These are phyloP conservation scores for Salix purpurea DNA, from an alignment of 345 rosid species.

Conservation along the genomic window DNA sequence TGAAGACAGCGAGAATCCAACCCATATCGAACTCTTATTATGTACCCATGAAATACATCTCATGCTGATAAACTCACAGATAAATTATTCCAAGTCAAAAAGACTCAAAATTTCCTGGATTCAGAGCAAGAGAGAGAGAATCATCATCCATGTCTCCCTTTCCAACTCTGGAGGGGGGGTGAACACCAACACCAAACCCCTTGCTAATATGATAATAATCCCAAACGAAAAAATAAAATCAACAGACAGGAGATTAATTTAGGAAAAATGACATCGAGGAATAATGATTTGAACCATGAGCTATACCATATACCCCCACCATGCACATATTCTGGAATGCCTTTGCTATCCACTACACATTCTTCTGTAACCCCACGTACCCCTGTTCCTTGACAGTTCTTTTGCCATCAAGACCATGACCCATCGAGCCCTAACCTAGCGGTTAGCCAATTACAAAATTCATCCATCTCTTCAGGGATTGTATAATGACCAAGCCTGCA, in stretches of 20 bases:
- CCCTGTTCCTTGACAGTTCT: background rate
- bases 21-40: constrained; percentile 12
- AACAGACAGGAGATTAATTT: background rate
- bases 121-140: too few species aligned
- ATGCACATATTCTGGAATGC: background rate
- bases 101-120: background rate
- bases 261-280: background rate
- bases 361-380: background rate
- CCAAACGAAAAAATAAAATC: background rate
- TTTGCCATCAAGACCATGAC: background rate
- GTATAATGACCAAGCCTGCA: constrained; percentile 46
- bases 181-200: background rate
- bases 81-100: background rate
- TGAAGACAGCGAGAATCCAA: background rate
- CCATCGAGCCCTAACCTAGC: constrained; percentile 30
- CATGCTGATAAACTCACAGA: background rate
- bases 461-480: constrained; percentile 44
- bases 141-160: background rate
- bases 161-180: background rate
- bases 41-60: background rate
- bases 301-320: constrained; percentile 14
- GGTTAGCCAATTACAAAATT: constrained; percentile 39
- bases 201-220: background rate
- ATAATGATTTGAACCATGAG: background rate
- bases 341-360: background rate